Evolutionary conservation across 1,284 basidiomycete genomes (phyloP).

Genomic region (Mycena sp.): DNA sequence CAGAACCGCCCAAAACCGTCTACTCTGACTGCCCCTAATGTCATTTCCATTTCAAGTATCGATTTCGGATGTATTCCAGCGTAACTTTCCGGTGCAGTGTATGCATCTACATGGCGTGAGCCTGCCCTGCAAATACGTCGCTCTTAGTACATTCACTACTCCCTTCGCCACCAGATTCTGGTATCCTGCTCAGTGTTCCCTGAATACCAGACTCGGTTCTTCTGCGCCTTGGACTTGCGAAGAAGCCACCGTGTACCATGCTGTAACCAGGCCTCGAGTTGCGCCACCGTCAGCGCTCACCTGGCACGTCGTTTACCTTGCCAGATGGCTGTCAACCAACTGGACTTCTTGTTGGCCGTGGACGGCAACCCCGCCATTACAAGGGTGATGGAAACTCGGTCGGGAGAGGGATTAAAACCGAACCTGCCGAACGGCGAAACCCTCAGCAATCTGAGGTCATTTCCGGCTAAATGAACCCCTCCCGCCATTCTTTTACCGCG

Average conservation of each 20-base stretch:
- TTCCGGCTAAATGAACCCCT: background rate
- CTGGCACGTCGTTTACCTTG: background rate
- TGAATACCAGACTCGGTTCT: constrained; percentile 3
- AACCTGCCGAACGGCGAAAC: no score
- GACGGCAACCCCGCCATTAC: no score
- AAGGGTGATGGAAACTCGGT: no score
- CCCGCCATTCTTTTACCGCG: background rate
- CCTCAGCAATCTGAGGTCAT: no score
- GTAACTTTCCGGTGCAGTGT: constrained; percentile 4
- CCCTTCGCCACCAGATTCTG: constrained; percentile 11
- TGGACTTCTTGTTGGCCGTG: no score
- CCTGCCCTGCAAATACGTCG: constrained; percentile 1
- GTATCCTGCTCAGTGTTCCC: constrained; percentile 3
- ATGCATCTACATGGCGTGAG: background rate
- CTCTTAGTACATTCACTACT: constrained; percentile 9
- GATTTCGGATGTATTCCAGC: constrained; percentile 5
- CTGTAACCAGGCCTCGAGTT: constrained; percentile 2
- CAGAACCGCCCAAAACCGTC: no score
- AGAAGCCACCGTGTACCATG: constrained; percentile 3
- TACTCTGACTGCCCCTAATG: no score
- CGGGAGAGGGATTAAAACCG: no score
- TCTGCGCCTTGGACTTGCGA: constrained; percentile 1
- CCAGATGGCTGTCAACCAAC: no score
- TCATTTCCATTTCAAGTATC: constrained; percentile 1
- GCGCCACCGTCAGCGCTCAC: background rate